phyloP scores from a whole-genome alignment of 805 yeast genomes.

The Lachancea nothofagi region DNA sequence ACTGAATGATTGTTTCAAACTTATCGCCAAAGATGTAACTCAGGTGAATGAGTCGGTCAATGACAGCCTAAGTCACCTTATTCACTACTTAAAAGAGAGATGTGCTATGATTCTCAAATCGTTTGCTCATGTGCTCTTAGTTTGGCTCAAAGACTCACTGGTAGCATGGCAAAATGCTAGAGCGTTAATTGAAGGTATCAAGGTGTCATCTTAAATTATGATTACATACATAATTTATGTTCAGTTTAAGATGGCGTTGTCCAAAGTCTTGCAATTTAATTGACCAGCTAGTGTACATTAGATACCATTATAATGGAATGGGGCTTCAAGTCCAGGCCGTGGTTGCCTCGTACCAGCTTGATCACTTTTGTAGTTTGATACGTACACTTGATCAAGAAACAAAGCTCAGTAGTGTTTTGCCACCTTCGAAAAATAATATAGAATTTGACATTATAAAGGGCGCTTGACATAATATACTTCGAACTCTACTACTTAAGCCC shows the following conservation, averaged over 20 bases:
- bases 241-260: no score
- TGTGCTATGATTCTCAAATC: conserved; percentile 29
- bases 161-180: conserved; percentile 39
- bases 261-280: no score
- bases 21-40: conserved; percentile 34
- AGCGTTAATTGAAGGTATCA: conserved; percentile 12
- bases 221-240: no score
- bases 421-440: neutral
- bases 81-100: conserved; percentile 25
- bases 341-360: no score
- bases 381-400: no score
- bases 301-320: no score
- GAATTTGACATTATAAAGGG: neutral
- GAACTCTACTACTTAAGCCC: no score
- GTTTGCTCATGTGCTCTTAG: conserved; percentile 32
- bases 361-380: no score
- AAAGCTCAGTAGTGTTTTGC: no score
- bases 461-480: no score
- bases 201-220: conserved; percentile 5
- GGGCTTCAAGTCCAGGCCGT: no score
- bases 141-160: conserved; percentile 36
- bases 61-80: conserved; percentile 26
- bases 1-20: conserved; percentile 36
- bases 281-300: no score
- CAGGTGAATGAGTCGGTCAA: conserved; percentile 34